Evolutionary conservation across 768 basidiomycete genomes (phyloP).

Genomic region (Phanerochaete carnosa): DNA sequence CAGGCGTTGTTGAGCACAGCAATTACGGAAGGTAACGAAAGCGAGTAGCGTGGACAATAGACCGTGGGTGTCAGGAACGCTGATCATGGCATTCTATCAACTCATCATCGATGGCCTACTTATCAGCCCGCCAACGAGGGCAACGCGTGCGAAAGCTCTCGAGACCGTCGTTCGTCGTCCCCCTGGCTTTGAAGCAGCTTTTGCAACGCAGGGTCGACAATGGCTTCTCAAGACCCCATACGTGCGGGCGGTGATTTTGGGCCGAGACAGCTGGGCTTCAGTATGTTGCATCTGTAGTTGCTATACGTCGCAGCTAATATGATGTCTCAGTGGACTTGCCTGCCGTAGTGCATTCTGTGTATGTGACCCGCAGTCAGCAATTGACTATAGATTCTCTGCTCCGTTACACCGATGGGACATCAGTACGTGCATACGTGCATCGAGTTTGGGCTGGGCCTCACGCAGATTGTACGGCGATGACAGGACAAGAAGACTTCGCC

Average conservation of each 20-base stretch:
- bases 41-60: neutral
- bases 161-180: too few relatives aligned
- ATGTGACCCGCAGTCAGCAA: neutral
- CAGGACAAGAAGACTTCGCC: neutral
- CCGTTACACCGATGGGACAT: neutral
- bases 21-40: neutral
- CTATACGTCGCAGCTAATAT: neutral
- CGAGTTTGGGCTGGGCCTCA: too few relatives aligned
- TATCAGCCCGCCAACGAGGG: neutral
- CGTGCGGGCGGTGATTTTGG: neutral
- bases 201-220: neutral
- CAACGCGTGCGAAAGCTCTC: too few relatives aligned
- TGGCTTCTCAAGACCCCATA: neutral
- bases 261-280: neutral
- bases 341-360: neutral
- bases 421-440: neutral
- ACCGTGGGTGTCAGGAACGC: neutral
- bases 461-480: neutral
- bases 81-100: neutral
- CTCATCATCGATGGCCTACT: neutral
- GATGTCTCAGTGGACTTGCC: neutral
- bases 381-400: neutral
- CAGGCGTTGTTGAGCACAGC: too few relatives aligned
- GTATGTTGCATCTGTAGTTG: neutral
- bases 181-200: neutral